Evolutionary conservation across 495 filamentous ascomycete species (phyloP).

Genomic region (Aspergillus funiculosus): DNA sequence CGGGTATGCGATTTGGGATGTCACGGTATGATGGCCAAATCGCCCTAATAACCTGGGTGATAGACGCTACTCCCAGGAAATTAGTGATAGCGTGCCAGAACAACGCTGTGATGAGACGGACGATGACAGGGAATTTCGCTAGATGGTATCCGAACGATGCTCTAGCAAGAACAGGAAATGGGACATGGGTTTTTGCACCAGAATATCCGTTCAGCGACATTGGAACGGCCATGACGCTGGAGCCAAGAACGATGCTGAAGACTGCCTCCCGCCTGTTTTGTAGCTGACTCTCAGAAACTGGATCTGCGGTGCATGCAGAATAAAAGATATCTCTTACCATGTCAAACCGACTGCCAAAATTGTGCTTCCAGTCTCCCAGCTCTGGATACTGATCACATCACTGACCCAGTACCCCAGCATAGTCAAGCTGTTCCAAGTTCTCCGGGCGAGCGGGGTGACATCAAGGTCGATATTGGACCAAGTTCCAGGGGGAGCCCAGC

Average conservation of each 20-base stretch:
- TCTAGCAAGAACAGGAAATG: background rate
- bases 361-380: background rate
- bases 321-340: background rate
- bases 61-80: background rate
- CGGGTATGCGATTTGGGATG: background rate
- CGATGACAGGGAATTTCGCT: background rate
- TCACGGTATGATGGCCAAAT: background rate
- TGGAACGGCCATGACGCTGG: background rate
- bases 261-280: too few species aligned
- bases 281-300: too few species aligned
- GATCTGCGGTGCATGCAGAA: too few species aligned
- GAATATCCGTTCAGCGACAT: background rate
- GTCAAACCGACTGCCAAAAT: background rate
- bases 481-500: constrained; percentile 2
- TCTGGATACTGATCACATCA: background rate
- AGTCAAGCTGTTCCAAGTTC: background rate
- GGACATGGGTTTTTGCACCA: constrained; percentile 1
- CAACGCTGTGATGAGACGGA: background rate
- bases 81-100: background rate
- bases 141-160: background rate
- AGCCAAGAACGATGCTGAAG: constrained; percentile 1
- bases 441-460: background rate
- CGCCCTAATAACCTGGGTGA: background rate
- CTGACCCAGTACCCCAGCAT: background rate
- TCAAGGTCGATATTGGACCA: background rate